These are phyloP conservation scores for Pythium folliculosum DNA, from an alignment of 352 stramenopile genomes.

Conservation along the genomic window DNA sequence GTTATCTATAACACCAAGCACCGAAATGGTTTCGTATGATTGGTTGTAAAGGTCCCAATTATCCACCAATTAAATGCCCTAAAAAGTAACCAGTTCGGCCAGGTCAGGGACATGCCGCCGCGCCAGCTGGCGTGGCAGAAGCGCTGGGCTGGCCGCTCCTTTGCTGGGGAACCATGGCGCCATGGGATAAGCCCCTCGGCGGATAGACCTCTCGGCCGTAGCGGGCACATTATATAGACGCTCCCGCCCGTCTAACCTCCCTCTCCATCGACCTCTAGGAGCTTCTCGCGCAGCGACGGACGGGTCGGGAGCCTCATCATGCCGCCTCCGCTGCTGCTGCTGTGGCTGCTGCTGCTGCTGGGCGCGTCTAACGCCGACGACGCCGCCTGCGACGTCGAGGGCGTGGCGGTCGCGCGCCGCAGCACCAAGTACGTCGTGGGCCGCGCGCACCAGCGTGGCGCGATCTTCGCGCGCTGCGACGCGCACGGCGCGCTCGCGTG, in stretches of 20 bases:
- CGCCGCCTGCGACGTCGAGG: slow-evolving; percentile 43
- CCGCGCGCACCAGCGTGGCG: slow-evolving; percentile 41
- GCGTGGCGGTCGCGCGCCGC: slow-evolving; percentile 43
- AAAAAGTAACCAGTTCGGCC: slow-evolving; percentile 23
- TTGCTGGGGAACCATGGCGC: not conserved
- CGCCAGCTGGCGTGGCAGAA: slow-evolving; percentile 15
- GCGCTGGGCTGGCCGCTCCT: slow-evolving; percentile 6
- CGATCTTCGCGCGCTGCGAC: slow-evolving; percentile 55
- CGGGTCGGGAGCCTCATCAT: not conserved
- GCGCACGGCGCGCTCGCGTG: slow-evolving; percentile 43
- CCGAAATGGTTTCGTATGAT: not conserved
- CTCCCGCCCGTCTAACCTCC: not conserved
- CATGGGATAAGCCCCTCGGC: not conserved
- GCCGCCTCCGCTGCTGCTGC: not conserved
- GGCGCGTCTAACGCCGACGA: not conserved
- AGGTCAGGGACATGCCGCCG: not conserved
- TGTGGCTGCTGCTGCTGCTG: slow-evolving; percentile 11
- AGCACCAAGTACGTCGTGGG: slow-evolving; percentile 58
- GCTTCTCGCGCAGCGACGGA: not conserved
- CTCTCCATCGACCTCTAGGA: not conserved
- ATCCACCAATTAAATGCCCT: slow-evolving; percentile 2
- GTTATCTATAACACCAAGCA: not conserved
- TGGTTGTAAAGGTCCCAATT: not conserved
- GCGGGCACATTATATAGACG: not conserved
- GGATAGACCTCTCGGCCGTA: not conserved